Conservation (phyloP, 352 stramenopile genomes). For the Pythium diclinum region DNA sequence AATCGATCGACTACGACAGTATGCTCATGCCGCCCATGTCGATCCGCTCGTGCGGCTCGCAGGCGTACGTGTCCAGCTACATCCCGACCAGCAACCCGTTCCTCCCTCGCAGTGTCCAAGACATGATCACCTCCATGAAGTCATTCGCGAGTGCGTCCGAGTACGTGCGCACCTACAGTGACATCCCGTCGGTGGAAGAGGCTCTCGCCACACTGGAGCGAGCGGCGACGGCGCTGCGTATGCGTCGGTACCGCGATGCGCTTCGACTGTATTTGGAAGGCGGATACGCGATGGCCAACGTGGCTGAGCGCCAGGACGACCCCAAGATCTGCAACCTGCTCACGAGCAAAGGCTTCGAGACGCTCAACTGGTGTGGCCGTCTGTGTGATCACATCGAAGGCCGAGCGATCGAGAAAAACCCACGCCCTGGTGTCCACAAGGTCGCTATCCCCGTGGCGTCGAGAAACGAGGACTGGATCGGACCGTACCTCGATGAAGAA, state of each 20-base stretch:
- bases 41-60: constrained; percentile 70
- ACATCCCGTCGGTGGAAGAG: constrained; percentile 77
- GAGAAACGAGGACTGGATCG: constrained; percentile 78
- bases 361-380: constrained; percentile 78
- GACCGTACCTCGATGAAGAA: constrained; percentile 66
- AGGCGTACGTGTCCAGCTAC: constrained; percentile 73
- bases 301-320: constrained; percentile 71
- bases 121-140: constrained; percentile 77
- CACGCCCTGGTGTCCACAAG: constrained; percentile 74
- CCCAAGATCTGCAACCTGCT: constrained; percentile 85
- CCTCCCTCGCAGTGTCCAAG: constrained; percentile 51
- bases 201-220: constrained; percentile 72
- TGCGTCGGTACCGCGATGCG: constrained; percentile 71
- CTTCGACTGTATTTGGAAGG: constrained; percentile 82
- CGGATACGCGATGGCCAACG: constrained; percentile 81
- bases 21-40: constrained; percentile 58
- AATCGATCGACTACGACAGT: constrained; percentile 59
- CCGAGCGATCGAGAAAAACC: constrained; percentile 68
- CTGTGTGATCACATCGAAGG: constrained; percentile 86
- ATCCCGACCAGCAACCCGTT: constrained; percentile 69
- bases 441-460: constrained; percentile 63
- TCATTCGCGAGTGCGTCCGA: constrained; percentile 74
- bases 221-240: constrained; percentile 49
- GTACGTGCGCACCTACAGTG: constrained; percentile 69
- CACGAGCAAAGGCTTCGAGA: constrained; percentile 83